Conservation (phyloP, 768 basidiomycete genomes). For the Termitomyces sp. region DNA sequence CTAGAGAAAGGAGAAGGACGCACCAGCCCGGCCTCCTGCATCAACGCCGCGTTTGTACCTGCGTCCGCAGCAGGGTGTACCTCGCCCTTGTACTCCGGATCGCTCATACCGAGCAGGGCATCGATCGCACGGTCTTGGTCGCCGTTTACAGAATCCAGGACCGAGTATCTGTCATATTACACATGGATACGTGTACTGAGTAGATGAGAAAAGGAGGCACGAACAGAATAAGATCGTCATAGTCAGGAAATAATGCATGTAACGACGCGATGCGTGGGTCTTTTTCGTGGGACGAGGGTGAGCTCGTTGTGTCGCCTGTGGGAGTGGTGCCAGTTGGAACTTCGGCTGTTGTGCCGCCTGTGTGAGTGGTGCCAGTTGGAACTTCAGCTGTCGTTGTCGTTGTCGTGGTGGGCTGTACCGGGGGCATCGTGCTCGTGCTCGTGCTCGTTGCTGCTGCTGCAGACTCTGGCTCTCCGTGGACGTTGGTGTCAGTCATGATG, state of each 20-base stretch:
- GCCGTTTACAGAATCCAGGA: slow-evolving; percentile 69
- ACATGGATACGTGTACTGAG: neutral
- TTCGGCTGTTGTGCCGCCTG: neutral
- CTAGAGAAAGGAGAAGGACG: neutral
- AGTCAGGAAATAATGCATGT: slow-evolving; percentile 75
- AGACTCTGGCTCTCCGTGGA: slow-evolving; percentile 1
- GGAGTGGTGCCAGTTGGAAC: neutral
- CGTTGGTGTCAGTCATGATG: slow-evolving; percentile 15
- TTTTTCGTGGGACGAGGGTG: slow-evolving; percentile 2
- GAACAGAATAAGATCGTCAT: slow-evolving; percentile 70
- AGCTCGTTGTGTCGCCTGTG: neutral
- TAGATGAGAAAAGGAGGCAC: slow-evolving; percentile 20
- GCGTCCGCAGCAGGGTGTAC: slow-evolving; percentile 24
- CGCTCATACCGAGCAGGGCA: slow-evolving; percentile 78
- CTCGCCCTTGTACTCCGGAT: slow-evolving; percentile 64
- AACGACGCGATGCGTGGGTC: slow-evolving; percentile 55
- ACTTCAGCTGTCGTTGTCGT: slow-evolving; percentile 1
- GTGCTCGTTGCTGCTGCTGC: neutral
- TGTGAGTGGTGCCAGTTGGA: neutral
- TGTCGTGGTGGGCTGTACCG: neutral
- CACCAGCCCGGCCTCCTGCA: neutral
- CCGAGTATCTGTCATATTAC: slow-evolving; percentile 46
- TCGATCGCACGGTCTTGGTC: slow-evolving; percentile 78
- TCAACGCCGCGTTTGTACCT: too few species aligned
- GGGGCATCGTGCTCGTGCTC: neutral